phyloP scores from a whole-genome alignment of 805 yeast genomes.

The Candida caryicola region DNA sequence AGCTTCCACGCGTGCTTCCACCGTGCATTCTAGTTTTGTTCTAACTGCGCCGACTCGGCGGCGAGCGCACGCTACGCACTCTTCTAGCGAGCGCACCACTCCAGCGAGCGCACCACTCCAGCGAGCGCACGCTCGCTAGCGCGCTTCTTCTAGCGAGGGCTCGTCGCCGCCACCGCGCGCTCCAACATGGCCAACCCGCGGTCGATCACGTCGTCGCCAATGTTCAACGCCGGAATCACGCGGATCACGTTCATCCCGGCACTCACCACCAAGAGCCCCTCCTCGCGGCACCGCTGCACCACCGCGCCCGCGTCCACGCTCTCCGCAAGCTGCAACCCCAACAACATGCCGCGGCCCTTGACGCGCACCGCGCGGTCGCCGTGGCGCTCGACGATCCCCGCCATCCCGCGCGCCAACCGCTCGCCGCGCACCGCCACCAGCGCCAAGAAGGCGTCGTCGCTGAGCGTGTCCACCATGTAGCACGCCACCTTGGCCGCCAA shows the following conservation, averaged over 20 bases:
- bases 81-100: too few species aligned
- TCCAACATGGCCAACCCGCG: slow-evolving; percentile 73
- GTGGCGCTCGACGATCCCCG: slow-evolving; percentile 49
- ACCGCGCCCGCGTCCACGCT: slow-evolving; percentile 58
- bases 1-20: too few species aligned
- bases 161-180: slow-evolving; percentile 49
- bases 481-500: slow-evolving; percentile 79
- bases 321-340: slow-evolving; percentile 71
- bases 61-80: too few species aligned
- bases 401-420: slow-evolving; percentile 50
- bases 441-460: slow-evolving; percentile 56
- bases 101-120: too few species aligned
- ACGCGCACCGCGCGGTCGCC: slow-evolving; percentile 63
- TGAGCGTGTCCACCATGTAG: slow-evolving; percentile 68
- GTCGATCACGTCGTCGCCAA: slow-evolving; percentile 62
- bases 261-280: slow-evolving; percentile 80
- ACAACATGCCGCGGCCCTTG: slow-evolving; percentile 85
- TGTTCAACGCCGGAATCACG: slow-evolving; percentile 88
- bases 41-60: too few species aligned
- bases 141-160: too few species aligned
- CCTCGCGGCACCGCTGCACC: slow-evolving; percentile 67
- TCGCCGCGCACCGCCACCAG: slow-evolving; percentile 62
- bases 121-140: too few species aligned
- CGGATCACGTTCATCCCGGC: slow-evolving; percentile 92
- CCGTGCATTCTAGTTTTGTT: too few species aligned